These are phyloP conservation scores for Malus orientalis DNA, from an alignment of 306 rosid genomes.

Conservation along the genomic window DNA sequence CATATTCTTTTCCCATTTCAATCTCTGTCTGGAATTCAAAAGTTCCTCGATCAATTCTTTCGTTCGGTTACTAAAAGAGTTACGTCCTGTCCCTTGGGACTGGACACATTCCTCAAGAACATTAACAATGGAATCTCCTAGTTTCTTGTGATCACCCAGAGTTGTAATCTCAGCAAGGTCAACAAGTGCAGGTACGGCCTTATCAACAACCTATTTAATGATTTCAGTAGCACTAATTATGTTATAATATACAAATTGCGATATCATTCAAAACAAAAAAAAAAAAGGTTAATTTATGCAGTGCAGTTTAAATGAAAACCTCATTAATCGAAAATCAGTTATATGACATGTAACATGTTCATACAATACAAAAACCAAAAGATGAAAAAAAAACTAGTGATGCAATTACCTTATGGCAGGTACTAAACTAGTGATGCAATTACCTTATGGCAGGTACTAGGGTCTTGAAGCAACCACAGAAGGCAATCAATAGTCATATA, in stretches of 20 bases:
- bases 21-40: slow-evolving; percentile 63
- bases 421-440: slow-evolving; percentile 12
- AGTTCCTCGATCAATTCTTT: slow-evolving; percentile 88
- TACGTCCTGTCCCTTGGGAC: slow-evolving; percentile 70
- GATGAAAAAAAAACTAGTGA: background rate
- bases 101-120: slow-evolving; percentile 87
- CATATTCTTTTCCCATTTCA: slow-evolving; percentile 91
- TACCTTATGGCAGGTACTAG: slow-evolving; percentile 84
- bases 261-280: no score
- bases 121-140: slow-evolving; percentile 75
- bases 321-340: background rate
- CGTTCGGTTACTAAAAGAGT: slow-evolving; percentile 42
- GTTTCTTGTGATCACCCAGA: slow-evolving; percentile 85
- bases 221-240: slow-evolving; percentile 1
- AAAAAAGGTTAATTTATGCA: background rate
- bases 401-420: slow-evolving; percentile 72
- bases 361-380: background rate
- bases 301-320: background rate
- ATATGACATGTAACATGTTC: background rate
- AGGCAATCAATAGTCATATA: slow-evolving; percentile 99
- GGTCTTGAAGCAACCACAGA: slow-evolving; percentile 91
- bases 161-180: slow-evolving; percentile 89
- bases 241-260: no score
- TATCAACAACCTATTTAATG: slow-evolving; percentile 70
- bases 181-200: slow-evolving; percentile 79